phyloP scores from a whole-genome alignment of 108 stramenopile genomes.

The Skeletonema costatum region DNA sequence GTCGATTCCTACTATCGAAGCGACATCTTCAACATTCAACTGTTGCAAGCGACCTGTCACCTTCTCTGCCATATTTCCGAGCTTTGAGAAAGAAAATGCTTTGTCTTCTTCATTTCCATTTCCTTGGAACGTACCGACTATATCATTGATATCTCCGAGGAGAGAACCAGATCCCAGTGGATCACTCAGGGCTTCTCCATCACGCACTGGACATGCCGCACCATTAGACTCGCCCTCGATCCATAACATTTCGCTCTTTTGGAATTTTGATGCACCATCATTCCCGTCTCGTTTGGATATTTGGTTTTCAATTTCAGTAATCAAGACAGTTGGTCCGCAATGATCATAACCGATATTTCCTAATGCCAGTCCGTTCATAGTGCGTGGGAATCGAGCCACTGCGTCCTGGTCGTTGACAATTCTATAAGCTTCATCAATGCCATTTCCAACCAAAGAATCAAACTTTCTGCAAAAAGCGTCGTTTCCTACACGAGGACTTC shows the following conservation, averaged over 20 bases:
- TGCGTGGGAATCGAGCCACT: constrained; percentile 83
- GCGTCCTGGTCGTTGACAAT: constrained; percentile 87
- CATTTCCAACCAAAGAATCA: constrained; percentile 58
- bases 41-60: constrained; percentile 56
- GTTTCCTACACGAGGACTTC: constrained; percentile 86
- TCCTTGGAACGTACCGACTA: constrained; percentile 42
- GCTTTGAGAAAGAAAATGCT: constrained; percentile 12
- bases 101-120: constrained; percentile 14
- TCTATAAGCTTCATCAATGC: constrained; percentile 73
- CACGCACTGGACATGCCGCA: constrained; percentile 71
- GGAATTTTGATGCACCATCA: constrained; percentile 5
- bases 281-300: constrained; percentile 28
- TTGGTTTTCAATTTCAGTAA: constrained; percentile 44
- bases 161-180: constrained; percentile 70
- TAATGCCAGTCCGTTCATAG: constrained; percentile 62
- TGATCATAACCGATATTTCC: constrained; percentile 84
- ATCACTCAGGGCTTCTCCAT: constrained; percentile 60
- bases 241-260: constrained; percentile 53
- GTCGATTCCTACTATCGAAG: constrained; percentile 75
- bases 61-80: constrained; percentile 35
- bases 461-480: constrained; percentile 63
- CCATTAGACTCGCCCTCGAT: constrained; percentile 77
- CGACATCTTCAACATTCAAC: constrained; percentile 57
- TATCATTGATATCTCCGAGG: constrained; percentile 49
- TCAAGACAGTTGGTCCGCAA: constrained; percentile 74